Evolutionary conservation across 148 eudicot species (phyloP), one percentile per base, ranked within the genome.

Genomic region (Oxyria digyna): DNA sequence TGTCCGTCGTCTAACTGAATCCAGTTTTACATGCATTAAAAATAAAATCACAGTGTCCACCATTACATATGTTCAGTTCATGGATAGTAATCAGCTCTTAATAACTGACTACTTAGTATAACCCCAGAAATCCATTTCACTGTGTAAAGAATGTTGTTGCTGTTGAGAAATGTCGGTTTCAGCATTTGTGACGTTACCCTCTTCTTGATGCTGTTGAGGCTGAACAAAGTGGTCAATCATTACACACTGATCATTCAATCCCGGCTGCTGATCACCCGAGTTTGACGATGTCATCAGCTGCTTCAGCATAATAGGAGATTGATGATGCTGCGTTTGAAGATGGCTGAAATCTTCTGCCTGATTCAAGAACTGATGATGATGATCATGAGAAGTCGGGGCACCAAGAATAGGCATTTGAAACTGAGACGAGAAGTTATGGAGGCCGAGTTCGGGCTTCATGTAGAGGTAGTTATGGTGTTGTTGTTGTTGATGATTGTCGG

Each of bases 101-200:
- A n/a, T n/a, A 38, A 10, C 41, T 38, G n/a, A 23, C 77, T 78
- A 84, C 76, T 86, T 88, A 11, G 77, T 82, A 73, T 88, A 91
- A 6, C 91, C 89, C 97, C 97, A 91, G 71, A 91, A 88, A 73
- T 91, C 91, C 94, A 86, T 91, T 78, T 91, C 96, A 4, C 87
- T 87, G 2, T 86, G 85, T 29, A 86, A 70, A 17, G 97, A 79
- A 24, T 82, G 77, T 11, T 82, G 82, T 15, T 75, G 79, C 17
- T 75, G 78, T 15, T 76, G 50, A 67, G 42, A 21, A 45, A 74
- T 67, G 32, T 45, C 46, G 59, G 37, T 48, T 18, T 43, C 71
- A 45, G 8, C 67, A 67, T 57, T 70, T 33, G 63, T 24, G 23
- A 63, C 38, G 3, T 69, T 24, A 1, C 48, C 71, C 4, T 76